phyloP scores from a whole-genome alignment of 2,329 filamentous ascomycete genomes.

The Byssoonygena ceratinophila region DNA sequence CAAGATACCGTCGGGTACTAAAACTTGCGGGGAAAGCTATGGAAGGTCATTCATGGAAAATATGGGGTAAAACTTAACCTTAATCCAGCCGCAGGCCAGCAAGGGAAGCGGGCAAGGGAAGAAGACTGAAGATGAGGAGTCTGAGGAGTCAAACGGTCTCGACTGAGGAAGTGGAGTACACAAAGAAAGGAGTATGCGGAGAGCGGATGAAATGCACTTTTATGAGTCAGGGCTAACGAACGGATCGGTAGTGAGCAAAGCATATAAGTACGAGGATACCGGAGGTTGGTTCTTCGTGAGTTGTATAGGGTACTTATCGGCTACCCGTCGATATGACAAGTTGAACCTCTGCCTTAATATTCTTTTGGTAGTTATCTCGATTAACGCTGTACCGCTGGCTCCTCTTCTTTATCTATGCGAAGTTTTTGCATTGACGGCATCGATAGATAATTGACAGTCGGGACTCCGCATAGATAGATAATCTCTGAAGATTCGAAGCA shows the following conservation, averaged over 20 bases:
- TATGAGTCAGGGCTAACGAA: not conserved
- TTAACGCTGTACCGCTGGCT: not conserved
- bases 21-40: not conserved
- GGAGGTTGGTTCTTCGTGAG: not conserved
- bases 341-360: no score
- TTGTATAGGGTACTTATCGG: conserved; percentile 1
- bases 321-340: not conserved
- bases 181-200: not conserved
- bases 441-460: not conserved
- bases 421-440: not conserved
- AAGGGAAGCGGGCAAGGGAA: not conserved
- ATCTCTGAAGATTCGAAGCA: not conserved
- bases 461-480: not conserved
- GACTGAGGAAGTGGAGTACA: not conserved
- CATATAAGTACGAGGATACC: conserved; percentile 3
- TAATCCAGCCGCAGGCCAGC: not conserved
- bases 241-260: not conserved
- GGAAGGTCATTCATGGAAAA: not conserved
- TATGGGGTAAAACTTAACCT: not conserved
- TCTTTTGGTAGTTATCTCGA: no score
- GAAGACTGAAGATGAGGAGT: conserved; percentile 1
- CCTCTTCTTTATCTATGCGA: not conserved
- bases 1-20: not conserved
- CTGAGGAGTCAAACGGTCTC: not conserved
- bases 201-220: not conserved